A percentile compares a stretch with the other conserved stretches of the same genome.
Conservation (phyloP, 805 yeast species). For the Sugiyamaella qingdaonensis region DNA sequence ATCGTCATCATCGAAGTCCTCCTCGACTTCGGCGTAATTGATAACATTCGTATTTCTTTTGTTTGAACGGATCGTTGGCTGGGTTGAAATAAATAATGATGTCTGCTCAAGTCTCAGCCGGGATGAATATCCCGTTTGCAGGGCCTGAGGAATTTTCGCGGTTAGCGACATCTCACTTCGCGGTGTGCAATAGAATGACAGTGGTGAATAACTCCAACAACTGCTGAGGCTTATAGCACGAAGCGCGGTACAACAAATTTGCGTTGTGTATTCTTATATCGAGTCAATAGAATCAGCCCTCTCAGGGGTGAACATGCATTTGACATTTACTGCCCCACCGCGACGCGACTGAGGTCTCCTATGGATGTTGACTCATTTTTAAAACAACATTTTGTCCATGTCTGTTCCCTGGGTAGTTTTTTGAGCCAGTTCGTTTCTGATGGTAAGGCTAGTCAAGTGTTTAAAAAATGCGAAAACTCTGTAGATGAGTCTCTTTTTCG, state of each 20-base stretch:
- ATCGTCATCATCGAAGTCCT: slow-evolving; percentile 52
- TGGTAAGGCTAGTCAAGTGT: no score
- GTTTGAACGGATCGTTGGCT: slow-evolving; percentile 67
- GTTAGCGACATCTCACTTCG: not conserved
- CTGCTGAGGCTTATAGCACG: not conserved
- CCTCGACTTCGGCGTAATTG: slow-evolving; percentile 81
- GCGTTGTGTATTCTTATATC: not conserved
- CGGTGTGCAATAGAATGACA: no score
- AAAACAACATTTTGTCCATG: no score
- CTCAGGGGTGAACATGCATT: not conserved
- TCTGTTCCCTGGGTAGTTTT: no score
- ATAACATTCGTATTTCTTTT: slow-evolving; percentile 65
- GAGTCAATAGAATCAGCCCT: not conserved
- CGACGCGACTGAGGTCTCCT: no score
- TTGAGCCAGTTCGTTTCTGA: no score
- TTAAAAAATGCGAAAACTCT: no score
- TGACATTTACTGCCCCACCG: not conserved
- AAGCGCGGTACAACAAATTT: not conserved
- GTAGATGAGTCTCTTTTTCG: no score
- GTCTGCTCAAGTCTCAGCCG: slow-evolving; percentile 71
- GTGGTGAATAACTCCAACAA: not conserved
- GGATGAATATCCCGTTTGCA: slow-evolving; percentile 67
- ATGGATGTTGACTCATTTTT: no score
- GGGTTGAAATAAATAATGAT: slow-evolving; percentile 66
- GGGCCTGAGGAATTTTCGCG: slow-evolving; percentile 58